These are phyloP conservation scores for Xylariales sp. DNA, from an alignment of 2,329 filamentous ascomycete species.

Conservation along the genomic window DNA sequence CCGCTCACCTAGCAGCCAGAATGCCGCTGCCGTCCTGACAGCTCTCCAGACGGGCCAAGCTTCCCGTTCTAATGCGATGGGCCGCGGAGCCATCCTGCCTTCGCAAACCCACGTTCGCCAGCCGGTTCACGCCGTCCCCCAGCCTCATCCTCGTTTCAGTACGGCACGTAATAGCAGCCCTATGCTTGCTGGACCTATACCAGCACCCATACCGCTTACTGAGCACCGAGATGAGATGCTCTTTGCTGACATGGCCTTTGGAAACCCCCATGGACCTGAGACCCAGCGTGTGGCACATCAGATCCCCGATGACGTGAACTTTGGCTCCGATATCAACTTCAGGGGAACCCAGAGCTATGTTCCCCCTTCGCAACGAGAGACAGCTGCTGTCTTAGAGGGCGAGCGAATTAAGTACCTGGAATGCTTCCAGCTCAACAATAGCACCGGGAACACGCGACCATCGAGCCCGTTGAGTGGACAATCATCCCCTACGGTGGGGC, in stretches of 20 bases:
- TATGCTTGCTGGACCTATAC: constrained; percentile 16
- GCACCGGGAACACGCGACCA: constrained; percentile 54
- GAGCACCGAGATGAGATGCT: constrained; percentile 27
- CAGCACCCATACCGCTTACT: constrained; percentile 10
- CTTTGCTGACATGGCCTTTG: constrained; percentile 39
- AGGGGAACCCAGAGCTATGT: constrained; percentile 53
- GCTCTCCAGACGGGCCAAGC: constrained; percentile 20
- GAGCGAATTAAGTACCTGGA: constrained; percentile 52
- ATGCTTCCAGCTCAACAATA: constrained; percentile 53
- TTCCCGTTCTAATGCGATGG: constrained; percentile 11
- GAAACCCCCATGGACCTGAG: constrained; percentile 14
- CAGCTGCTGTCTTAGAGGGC: constrained; percentile 51
- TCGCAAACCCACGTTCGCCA: constrained; percentile 12
- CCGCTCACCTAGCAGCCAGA: constrained; percentile 16
- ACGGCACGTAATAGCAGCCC: constrained; percentile 13
- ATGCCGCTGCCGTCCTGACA: constrained; percentile 23
- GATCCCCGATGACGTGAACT: constrained; percentile 48
- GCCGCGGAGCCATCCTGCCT: constrained; percentile 10
- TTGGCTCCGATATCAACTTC: constrained; percentile 68
- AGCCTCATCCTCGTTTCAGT: constrained; percentile 11
- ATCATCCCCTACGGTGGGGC: constrained; percentile 13
- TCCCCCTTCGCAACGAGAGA: constrained; percentile 51
- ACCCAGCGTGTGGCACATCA: constrained; percentile 24
- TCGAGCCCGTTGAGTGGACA: constrained; percentile 45
- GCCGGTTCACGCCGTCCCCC: constrained; percentile 13